Percentiles rank a stretch among this genome's conserved stretches.
phyloP scores from a whole-genome alignment of 2,329 filamentous ascomycete species.

The Trichoderma gracile region DNA sequence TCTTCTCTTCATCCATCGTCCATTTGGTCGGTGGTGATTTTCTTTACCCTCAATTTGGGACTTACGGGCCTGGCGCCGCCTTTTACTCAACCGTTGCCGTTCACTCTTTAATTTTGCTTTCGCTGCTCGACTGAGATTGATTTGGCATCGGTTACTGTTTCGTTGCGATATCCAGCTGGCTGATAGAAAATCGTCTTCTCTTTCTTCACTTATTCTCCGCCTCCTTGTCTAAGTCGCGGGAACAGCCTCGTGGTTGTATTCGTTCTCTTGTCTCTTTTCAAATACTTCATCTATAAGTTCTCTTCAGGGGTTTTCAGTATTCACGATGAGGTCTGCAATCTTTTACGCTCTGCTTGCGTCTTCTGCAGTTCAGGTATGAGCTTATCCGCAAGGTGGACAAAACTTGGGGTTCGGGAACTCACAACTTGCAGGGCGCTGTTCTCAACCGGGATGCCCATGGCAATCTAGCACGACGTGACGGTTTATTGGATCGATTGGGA shows the following conservation, averaged over 20 bases:
- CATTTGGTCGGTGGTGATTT: conserved; percentile 17
- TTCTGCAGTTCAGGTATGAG: conserved; percentile 29
- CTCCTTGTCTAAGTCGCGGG: conserved; percentile 10
- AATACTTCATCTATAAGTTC: background rate
- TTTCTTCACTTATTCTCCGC: conserved; percentile 16
- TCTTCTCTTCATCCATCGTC: conserved; percentile 18
- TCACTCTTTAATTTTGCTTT: conserved; percentile 21
- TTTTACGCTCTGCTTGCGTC: conserved; percentile 29
- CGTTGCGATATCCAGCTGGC: conserved; percentile 23
- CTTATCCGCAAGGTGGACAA: background rate
- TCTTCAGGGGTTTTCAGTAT: background rate
- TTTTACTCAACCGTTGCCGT: conserved; percentile 22
- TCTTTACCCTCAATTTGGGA: conserved; percentile 3
- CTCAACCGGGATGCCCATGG: conserved; percentile 14
- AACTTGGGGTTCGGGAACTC: background rate
- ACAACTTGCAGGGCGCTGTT: conserved; percentile 21
- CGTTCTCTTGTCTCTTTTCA: background rate
- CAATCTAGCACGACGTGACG: conserved; percentile 10
- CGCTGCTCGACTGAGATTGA: conserved; percentile 2
- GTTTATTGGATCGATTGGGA: conserved; percentile 26
- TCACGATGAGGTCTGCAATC: conserved; percentile 30
- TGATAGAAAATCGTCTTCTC: background rate
- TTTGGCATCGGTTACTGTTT: conserved; percentile 17
- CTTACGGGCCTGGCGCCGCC: conserved; percentile 24
- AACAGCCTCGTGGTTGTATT: conserved; percentile 35